Evolutionary conservation across 2,329 filamentous ascomycete genomes (phyloP), one percentile per base, ranked within the genome.

Genomic region (Amauroascus verrucosus): DNA sequence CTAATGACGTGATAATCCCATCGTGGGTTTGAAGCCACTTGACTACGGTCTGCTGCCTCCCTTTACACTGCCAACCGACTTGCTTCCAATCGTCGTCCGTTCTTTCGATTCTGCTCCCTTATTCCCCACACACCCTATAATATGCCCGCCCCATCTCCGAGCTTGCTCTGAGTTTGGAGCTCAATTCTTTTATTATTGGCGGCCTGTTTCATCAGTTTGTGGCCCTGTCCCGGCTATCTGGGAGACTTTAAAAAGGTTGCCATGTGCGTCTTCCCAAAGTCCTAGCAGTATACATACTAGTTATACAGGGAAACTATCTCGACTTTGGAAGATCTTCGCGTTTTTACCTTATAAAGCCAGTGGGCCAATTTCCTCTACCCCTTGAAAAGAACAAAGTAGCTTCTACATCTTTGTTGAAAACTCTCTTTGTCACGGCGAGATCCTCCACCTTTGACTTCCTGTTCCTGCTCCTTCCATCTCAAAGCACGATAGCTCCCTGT

Each of bases 161-260:
- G 47, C 47, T 26, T n/a, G 47, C 18, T 4, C 33, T 50, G 33
- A 40, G 37, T 40, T 41, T 40, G 33, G 22, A 50, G 11, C 24
- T 50, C 33, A 41, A 38, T 38, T 16, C 38, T 24, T n/a, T 18
- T 41, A 7, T 32, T 30, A 50, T 41, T 50, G 33, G 47, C 26
- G 18, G 46, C 22, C 52, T 28, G 13, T 47, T 53, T 49, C 44
- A 53, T 30, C 40, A 28, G 33, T 41, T 35, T 54, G 51, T 49
- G 52, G 58, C 53, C 58, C 56, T 58, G 58, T 59, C 58, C 58
- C 58, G 56, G 56, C 47, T 46, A 33, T 54, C 51, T 55, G 58
- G 58, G 56, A 59, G 58, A 54, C 56, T 58, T 57, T 58, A 56
- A 58, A 58, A 57, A 49, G 41, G 38, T 47, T 57, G 58, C 58